Conservation (phyloP, 768 basidiomycete species). For the Lyophyllum shimeji region DNA sequence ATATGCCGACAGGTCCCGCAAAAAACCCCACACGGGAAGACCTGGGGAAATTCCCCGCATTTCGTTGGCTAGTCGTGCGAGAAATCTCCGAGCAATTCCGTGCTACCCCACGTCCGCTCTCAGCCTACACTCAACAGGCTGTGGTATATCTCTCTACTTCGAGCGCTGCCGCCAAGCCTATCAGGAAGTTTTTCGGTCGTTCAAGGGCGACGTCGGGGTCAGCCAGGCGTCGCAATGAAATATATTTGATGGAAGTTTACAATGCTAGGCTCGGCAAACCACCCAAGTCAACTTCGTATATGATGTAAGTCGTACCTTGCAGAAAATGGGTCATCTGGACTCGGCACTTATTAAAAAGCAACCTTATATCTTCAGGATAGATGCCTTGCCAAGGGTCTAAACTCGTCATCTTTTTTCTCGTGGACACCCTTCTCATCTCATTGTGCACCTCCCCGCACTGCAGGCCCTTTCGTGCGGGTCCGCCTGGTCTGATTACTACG, state of each 20-base stretch:
- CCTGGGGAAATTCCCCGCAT: slow-evolving; percentile 9
- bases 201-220: no score
- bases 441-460: not conserved
- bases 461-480: not conserved
- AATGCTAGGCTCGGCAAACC: slow-evolving; percentile 1
- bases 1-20: not conserved
- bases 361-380: not conserved
- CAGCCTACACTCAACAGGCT: not conserved
- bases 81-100: not conserved
- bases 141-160: not conserved
- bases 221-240: not conserved
- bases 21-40: slow-evolving; percentile 7
- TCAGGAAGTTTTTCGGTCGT: no score
- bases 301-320: slow-evolving; percentile 3
- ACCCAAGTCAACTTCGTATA: slow-evolving; percentile 1
- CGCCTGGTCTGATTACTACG: slow-evolving; percentile 4
- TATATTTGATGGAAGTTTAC: not conserved
- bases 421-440: not conserved
- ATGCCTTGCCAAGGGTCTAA: not conserved
- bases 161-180: not conserved
- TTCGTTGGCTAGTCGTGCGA: slow-evolving; percentile 10
- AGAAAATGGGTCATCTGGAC: slow-evolving; percentile 7
- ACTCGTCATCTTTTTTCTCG: not conserved
- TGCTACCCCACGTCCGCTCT: not conserved
- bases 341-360: slow-evolving; percentile 1